These are phyloP conservation scores for Begonia masoniana DNA, from an alignment of 306 rosid species.

Conservation along the genomic window DNA sequence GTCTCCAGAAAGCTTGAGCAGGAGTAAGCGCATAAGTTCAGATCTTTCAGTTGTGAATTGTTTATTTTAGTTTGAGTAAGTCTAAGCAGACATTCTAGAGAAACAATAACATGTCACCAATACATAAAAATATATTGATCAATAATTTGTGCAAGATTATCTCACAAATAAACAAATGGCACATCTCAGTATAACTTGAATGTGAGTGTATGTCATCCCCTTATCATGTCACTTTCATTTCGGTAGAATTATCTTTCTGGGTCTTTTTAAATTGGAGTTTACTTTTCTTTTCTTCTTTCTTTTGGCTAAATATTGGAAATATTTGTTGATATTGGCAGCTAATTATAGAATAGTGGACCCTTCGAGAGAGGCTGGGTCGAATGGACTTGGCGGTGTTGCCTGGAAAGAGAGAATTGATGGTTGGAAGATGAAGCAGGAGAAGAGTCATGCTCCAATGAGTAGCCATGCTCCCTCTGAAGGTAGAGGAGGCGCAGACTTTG, in stretches of 20 bases:
- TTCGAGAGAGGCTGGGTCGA: constrained; percentile 35
- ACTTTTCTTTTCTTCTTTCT: not conserved
- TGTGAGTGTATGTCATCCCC: too few species aligned
- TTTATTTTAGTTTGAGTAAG: not conserved
- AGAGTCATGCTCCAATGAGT: constrained; percentile 74
- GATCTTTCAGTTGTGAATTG: constrained; percentile 13
- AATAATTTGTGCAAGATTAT: too few species aligned
- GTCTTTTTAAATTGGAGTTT: not conserved
- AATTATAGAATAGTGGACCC: constrained; percentile 70
- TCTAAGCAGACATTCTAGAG: too few species aligned
- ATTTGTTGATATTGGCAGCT: constrained; percentile 37
- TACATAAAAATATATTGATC: too few species aligned
- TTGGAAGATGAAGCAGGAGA: constrained; percentile 98
- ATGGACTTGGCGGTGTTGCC: constrained; percentile 86
- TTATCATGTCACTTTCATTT: too few species aligned
- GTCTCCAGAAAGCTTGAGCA: constrained; percentile 75
- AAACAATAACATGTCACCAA: too few species aligned
- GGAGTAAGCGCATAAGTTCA: constrained; percentile 11
- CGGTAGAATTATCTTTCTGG: too few species aligned
- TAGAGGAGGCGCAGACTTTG: constrained; percentile 89
- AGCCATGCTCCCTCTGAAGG: constrained; percentile 83
- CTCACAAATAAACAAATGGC: not conserved
- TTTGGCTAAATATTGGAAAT: constrained; percentile 1
- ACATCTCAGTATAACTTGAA: not conserved
- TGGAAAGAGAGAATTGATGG: constrained; percentile 99